Percentiles rank a stretch among this genome's conserved stretches.
phyloP scores from a whole-genome alignment of 306 rosid genomes.

The Potentilla sterilis region DNA sequence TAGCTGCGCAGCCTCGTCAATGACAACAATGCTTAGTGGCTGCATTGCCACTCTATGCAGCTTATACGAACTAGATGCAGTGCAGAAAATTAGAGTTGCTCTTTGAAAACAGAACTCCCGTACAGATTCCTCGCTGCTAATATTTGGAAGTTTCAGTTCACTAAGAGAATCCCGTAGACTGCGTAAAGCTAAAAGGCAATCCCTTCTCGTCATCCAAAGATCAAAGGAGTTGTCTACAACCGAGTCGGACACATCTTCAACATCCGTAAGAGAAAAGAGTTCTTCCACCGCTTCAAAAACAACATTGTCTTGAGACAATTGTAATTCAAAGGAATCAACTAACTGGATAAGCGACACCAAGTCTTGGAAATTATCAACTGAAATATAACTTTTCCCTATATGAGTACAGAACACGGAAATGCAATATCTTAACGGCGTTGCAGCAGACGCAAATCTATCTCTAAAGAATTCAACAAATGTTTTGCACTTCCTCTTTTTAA shows the following conservation, averaged over 20 bases:
- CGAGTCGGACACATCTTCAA: conserved; percentile 19
- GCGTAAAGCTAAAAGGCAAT: conserved; percentile 42
- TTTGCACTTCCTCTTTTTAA: conserved; percentile 22
- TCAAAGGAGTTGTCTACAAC: conserved; percentile 3
- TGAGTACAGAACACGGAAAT: conserved; percentile 49
- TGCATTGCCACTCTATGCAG: conserved; percentile 40
- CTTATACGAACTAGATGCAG: conserved; percentile 64
- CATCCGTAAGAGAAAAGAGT: conserved; percentile 30
- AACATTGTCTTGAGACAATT: conserved; percentile 35
- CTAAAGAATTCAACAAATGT: conserved; percentile 57
- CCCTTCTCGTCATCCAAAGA: conserved; percentile 33
- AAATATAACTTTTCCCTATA: conserved; percentile 44
- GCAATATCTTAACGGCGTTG: conserved; percentile 33
- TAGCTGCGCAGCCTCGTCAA: conserved; percentile 84
- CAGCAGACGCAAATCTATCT: conserved; percentile 39
- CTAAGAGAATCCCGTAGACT: conserved; percentile 41
- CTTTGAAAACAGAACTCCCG: conserved; percentile 49
- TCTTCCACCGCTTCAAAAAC: conserved; percentile 41
- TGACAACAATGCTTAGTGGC: conserved; percentile 49
- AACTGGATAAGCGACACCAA: conserved; percentile 28
- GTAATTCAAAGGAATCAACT: conserved; percentile 39
- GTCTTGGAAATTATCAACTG: conserved; percentile 28
- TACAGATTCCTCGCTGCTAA: conserved; percentile 15
- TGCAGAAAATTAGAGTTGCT: conserved; percentile 62
- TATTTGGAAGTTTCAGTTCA: conserved; percentile 44